phyloP scores from a whole-genome alignment of 177 flowering plant genomes.

The Vitis hybrid region DNA sequence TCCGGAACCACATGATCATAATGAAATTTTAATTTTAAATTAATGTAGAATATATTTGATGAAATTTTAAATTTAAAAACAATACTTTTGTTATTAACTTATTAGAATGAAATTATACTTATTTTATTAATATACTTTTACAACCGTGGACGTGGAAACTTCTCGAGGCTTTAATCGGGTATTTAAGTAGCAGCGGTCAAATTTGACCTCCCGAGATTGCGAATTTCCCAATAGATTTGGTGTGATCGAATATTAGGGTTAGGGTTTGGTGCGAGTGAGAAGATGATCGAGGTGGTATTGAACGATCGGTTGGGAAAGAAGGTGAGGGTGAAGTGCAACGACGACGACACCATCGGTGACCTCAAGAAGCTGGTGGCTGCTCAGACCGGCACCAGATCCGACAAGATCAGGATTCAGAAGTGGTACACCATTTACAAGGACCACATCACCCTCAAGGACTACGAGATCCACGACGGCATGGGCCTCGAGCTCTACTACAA shows the following conservation, averaged over 20 bases:
- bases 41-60: no score
- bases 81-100: no score
- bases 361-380: conserved; percentile 92
- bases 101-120: no score
- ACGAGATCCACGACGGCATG: conserved; percentile 93
- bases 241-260: no score
- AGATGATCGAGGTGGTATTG: conserved; percentile 92
- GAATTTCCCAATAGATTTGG: no score
- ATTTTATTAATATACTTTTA: no score
- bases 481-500: conserved; percentile 88
- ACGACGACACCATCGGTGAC: conserved; percentile 88
- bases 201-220: no score
- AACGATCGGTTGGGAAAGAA: conserved; percentile 69
- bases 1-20: accelerated
- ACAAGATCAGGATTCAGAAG: conserved; percentile 84
- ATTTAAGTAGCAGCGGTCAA: no score
- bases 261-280: conserved; percentile 8
- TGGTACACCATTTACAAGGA: conserved; percentile 91
- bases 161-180: no score
- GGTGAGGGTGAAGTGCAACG: conserved; percentile 86
- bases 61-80: no score
- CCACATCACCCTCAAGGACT: conserved; percentile 87
- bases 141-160: no score
- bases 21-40: no score
- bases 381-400: conserved; percentile 81